phyloP scores from a whole-genome alignment of 768 basidiomycete genomes.

The Mycena latifolia region DNA sequence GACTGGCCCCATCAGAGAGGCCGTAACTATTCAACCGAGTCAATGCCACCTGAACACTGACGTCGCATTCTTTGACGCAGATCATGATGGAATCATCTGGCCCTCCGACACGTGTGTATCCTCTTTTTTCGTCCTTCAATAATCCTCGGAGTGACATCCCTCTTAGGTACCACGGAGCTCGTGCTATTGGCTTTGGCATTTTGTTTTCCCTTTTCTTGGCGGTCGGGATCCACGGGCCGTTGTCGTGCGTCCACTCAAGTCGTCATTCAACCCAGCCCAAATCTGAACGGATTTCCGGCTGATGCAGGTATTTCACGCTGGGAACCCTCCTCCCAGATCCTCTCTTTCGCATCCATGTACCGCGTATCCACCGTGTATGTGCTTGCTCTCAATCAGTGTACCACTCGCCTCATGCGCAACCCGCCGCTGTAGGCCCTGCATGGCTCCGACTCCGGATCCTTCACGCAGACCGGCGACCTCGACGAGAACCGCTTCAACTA shows the following conservation, averaged over 20 bases:
- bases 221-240: constrained; percentile 51
- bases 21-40: too few relatives aligned
- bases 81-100: constrained; percentile 61
- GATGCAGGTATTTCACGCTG: constrained; percentile 43
- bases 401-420: too few relatives aligned
- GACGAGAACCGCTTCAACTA: constrained; percentile 54
- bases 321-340: constrained; percentile 54
- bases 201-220: constrained; percentile 50
- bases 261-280: too few relatives aligned
- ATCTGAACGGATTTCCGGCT: not conserved
- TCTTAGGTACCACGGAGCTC: constrained; percentile 52
- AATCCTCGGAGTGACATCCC: not conserved
- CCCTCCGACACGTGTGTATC: constrained; percentile 56
- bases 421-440: constrained; percentile 52
- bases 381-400: not conserved
- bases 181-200: constrained; percentile 53
- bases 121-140: not conserved
- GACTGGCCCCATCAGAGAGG: too few relatives aligned
- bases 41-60: too few relatives aligned
- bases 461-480: constrained; percentile 54
- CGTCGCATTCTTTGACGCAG: constrained; percentile 60
- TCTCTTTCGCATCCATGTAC: constrained; percentile 55
- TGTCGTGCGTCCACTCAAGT: constrained; percentile 52
- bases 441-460: constrained; percentile 55
- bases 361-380: constrained; percentile 54